These are phyloP conservation scores for Selaginella tamariscina DNA, from an alignment of 75 land plant species.

Conservation along the genomic window DNA sequence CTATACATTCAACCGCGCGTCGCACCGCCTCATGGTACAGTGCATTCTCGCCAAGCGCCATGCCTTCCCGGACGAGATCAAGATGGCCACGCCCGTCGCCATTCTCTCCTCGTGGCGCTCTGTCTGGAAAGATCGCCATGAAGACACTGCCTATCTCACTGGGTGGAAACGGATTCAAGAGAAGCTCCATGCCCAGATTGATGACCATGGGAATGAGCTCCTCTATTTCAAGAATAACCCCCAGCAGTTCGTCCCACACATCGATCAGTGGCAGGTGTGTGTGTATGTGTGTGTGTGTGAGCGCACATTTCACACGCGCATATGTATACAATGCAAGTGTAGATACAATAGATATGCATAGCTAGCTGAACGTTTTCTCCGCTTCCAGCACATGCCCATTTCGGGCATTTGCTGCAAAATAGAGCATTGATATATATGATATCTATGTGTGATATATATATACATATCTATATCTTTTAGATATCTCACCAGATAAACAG, in stretches of 20 bases:
- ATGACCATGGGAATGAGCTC: conserved; percentile 25
- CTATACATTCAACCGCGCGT: conserved; percentile 68
- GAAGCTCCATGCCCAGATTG: conserved; percentile 46
- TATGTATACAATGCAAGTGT: too few relatives aligned
- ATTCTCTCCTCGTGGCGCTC: conserved; percentile 59
- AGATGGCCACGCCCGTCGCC: conserved; percentile 39
- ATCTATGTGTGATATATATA: too few relatives aligned
- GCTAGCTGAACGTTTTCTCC: too few relatives aligned
- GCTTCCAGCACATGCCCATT: too few relatives aligned
- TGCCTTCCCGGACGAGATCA: conserved; percentile 59
- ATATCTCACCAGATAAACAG: too few relatives aligned
- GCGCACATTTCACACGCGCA: too few relatives aligned
- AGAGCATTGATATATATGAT: too few relatives aligned
- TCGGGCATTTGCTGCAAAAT: too few relatives aligned
- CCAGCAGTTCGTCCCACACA: conserved; percentile 51
- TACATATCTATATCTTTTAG: too few relatives aligned
- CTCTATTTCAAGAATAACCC: conserved; percentile 65
- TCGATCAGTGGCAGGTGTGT: conserved; percentile 84
- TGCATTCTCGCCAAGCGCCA: conserved; percentile 45
- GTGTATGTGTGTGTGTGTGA: too few relatives aligned
- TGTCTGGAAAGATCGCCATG: conserved; percentile 91
- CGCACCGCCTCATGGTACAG: conserved; percentile 64
- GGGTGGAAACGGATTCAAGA: conserved; percentile 94
- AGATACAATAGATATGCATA: too few relatives aligned
- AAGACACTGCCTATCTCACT: conserved; percentile 73